Percentiles rank a stretch among this genome's conserved stretches.
These are phyloP conservation scores for Narthecium ossifragum DNA, from an alignment of 106 monocot genomes.

Conservation along the genomic window DNA sequence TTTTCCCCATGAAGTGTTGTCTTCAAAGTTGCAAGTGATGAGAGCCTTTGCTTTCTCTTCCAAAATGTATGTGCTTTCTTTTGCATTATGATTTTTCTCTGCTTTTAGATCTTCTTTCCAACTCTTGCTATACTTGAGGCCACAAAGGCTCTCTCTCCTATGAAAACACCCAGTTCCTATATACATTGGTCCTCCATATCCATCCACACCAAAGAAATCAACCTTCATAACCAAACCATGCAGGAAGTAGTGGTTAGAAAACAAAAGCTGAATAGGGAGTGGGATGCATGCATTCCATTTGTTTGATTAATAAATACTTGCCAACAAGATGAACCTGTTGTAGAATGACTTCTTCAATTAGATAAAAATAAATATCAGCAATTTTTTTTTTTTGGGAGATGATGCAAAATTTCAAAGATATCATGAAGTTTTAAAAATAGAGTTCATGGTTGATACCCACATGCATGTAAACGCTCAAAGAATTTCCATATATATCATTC, in stretches of 20 bases:
- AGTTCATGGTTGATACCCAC: slow-evolving; percentile 9
- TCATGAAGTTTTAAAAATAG: neutral
- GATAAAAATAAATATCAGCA: no score
- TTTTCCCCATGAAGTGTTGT: slow-evolving; percentile 53
- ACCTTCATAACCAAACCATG: slow-evolving; percentile 24
- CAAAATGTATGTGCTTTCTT: slow-evolving; percentile 6
- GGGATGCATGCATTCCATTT: no score
- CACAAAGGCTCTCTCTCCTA: slow-evolving; percentile 45
- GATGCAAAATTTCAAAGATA: neutral
- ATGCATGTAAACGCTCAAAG: slow-evolving; percentile 12
- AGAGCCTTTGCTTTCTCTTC: slow-evolving; percentile 32
- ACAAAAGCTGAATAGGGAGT: no score
- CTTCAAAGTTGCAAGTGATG: slow-evolving; percentile 37
- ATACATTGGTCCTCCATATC: slow-evolving; percentile 45
- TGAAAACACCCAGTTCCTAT: slow-evolving; percentile 72
- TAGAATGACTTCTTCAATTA: no score
- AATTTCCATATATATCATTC: slow-evolving; percentile 35
- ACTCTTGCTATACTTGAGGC: slow-evolving; percentile 25
- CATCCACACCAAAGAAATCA: slow-evolving; percentile 33
- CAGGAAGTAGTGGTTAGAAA: no score
- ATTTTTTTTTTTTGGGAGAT: no score
- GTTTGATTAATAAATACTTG: no score
- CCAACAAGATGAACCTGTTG: no score
- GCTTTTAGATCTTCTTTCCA: slow-evolving; percentile 27
- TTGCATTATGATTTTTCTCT: slow-evolving; percentile 4